phyloP scores from a whole-genome alignment of 768 basidiomycete genomes.

The Termitomyces sp. region DNA sequence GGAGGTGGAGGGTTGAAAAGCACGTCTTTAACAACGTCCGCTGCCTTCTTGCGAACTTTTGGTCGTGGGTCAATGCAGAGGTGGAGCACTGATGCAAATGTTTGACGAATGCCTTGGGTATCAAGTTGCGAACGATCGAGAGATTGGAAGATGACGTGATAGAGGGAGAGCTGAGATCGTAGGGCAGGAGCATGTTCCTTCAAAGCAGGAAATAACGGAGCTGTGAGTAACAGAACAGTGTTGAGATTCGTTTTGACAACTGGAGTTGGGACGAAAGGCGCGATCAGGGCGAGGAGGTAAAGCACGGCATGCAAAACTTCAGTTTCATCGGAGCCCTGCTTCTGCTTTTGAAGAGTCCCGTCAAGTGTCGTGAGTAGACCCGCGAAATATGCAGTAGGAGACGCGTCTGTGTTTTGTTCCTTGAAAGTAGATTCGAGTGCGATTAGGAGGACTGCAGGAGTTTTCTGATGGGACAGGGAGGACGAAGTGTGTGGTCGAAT shows the following conservation, averaged over 20 bases:
- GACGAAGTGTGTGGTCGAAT: constrained; percentile 85
- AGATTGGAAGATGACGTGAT: constrained; percentile 62
- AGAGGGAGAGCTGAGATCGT: constrained; percentile 82
- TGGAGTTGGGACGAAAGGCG: constrained; percentile 74
- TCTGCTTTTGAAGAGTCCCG: constrained; percentile 64
- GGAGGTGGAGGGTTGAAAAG: constrained; percentile 78
- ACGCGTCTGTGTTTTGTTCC: constrained; percentile 62
- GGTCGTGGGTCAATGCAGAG: constrained; percentile 85
- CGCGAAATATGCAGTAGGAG: constrained; percentile 94
- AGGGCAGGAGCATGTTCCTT: constrained; percentile 69
- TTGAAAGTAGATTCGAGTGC: constrained; percentile 81
- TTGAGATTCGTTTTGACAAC: constrained; percentile 76
- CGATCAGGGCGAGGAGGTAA: constrained; percentile 77
- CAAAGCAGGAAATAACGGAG: constrained; percentile 74
- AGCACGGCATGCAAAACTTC: constrained; percentile 81
- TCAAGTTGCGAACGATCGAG: constrained; percentile 74
- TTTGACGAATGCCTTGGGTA: constrained; percentile 63
- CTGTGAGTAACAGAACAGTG: constrained; percentile 68
- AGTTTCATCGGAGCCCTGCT: constrained; percentile 50
- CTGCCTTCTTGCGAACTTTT: constrained; percentile 90
- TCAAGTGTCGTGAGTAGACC: constrained; percentile 83
- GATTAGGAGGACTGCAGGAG: constrained; percentile 78
- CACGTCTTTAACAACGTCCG: constrained; percentile 79
- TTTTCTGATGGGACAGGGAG: constrained; percentile 80
- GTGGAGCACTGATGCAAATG: constrained; percentile 82